phyloP scores from a whole-genome alignment of 2,329 filamentous ascomycete genomes.

The Metarhizium album region DNA sequence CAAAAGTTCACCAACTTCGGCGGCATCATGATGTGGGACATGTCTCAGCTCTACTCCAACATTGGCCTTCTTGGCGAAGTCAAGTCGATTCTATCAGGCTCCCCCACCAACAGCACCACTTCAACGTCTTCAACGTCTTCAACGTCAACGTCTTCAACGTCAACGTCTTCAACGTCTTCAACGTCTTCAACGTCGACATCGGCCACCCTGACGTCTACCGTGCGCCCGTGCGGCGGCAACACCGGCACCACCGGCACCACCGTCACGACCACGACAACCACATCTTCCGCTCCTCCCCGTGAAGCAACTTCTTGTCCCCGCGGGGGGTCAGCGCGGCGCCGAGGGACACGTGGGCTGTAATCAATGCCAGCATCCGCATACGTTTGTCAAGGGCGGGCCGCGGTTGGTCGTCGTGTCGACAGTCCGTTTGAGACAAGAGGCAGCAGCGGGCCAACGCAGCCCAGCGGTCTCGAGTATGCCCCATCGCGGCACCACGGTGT shows the following conservation, averaged over 20 bases:
- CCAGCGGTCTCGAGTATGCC: too few relatives aligned
- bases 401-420: constrained; percentile 15
- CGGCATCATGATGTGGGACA: constrained; percentile 62
- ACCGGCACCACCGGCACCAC: neutral
- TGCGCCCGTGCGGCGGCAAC: neutral
- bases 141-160: too few relatives aligned
- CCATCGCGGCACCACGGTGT: too few relatives aligned
- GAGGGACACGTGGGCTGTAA: constrained; percentile 13
- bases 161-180: constrained; percentile 21
- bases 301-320: constrained; percentile 11
- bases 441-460: too few relatives aligned
- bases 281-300: constrained; percentile 7
- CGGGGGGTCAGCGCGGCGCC: constrained; percentile 17
- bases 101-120: too few relatives aligned
- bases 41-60: constrained; percentile 49
- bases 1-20: constrained; percentile 50
- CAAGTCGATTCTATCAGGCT: too few relatives aligned
- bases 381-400: constrained; percentile 9
- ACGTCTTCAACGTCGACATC: too few relatives aligned
- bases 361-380: constrained; percentile 12
- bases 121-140: too few relatives aligned
- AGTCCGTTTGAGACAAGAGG: neutral
- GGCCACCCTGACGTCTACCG: too few relatives aligned
- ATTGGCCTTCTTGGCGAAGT: constrained; percentile 41
- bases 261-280: neutral